Base-by-base conservation (phyloP, 768 basidiomycete genomes). In the Pulveroboletus frians region DNA sequence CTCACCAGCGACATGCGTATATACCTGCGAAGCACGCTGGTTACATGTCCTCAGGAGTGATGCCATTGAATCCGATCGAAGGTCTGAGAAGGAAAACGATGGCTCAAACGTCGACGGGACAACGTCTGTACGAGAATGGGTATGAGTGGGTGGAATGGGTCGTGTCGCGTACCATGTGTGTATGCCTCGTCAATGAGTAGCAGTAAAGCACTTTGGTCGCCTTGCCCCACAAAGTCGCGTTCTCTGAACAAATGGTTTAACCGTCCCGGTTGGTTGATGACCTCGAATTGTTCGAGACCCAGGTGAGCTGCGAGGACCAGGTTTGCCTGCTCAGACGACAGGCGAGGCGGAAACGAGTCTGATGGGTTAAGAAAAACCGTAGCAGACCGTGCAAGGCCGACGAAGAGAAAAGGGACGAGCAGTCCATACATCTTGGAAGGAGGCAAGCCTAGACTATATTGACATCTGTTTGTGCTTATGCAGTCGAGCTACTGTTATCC, bases 291-390 rank as follows among this genome's bases (percentile, higher is more conserved):
- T 57, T 88, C 87, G 5, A 88, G 74, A n/a, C 83, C 81, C 10
- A 89, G 76, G 63, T 89, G 85, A 46, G 76, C 78, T 17, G 85
- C 78, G 29, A 90, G 70, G 6, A 73, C 78, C 31, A 78, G 73
- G 56, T 76, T 80, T 37, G 83, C 83, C 43, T 79, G 76, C 36
- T 76, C 72, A 23, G 74, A 71, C 17, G 78, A 74, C 21, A 82
- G 66, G 17, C 55, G 66, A 5, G 76, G 58, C 1, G 67, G 72
- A 38, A 72, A 58, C 11, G 63, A 60, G 3, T 70, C 53, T 7
- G 63, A 53, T 36, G 86, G 82, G 47, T 74, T 74, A 15, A 88
- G 70, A 61, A 82, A 88, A 26, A 88, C 76, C 39, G 77, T 67
- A 9, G 83, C 71, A 18, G 84, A 83, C 51, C 67, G 69, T 31